Evolutionary conservation across 768 basidiomycete genomes (phyloP), one percentile per base, ranked within the genome.

Genomic region (Podaxis mareebaensis): DNA sequence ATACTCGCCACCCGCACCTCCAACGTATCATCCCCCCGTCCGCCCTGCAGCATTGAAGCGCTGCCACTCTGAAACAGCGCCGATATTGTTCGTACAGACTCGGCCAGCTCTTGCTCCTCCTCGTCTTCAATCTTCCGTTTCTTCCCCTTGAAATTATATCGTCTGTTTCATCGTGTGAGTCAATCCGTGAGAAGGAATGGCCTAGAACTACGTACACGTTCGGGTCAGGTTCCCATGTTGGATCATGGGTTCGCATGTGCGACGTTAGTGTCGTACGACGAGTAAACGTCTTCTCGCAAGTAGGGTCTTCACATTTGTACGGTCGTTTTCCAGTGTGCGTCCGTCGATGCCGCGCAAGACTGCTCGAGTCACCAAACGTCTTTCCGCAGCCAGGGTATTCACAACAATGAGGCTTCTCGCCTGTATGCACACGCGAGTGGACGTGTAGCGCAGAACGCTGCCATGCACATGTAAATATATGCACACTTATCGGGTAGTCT

Each of bases 401-500:
- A 77, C 95, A 96, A 54, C 81, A 85, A 73, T 96, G 95, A 10
- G 95, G 95, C 69, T 93, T 92, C 77, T 96, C 95, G 42, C 95
- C 95, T 4, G 95, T 95, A 72, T 96, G 95, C 2, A 94, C 92
- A 20, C 95, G 88, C 56, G 83, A 80, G 73, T 96, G 95, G 1
- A 96, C 94, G 65, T 92, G 92, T 62, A 96, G 79, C 28, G 94
- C 94, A 20, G 93, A 95, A 59, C 92, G 87, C 91, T 96, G 73
- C 64, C 65, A 33, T 51, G 56, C 64, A 51, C 65, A 66, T 51
- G 44, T 66, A 56, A 69, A 64, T 60, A 53, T 60, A 49, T 38
- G 53, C 33, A 17, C 53, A 20, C 17, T 46, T 36, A n/a, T 53
- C 42, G 56, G 39, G 36, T 49, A 42, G 38, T 26, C 44, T 22